Evolutionary conservation across 768 basidiomycete species (phyloP), one percentile per base, ranked within the genome.

Genomic region (Mycena alexandri): DNA sequence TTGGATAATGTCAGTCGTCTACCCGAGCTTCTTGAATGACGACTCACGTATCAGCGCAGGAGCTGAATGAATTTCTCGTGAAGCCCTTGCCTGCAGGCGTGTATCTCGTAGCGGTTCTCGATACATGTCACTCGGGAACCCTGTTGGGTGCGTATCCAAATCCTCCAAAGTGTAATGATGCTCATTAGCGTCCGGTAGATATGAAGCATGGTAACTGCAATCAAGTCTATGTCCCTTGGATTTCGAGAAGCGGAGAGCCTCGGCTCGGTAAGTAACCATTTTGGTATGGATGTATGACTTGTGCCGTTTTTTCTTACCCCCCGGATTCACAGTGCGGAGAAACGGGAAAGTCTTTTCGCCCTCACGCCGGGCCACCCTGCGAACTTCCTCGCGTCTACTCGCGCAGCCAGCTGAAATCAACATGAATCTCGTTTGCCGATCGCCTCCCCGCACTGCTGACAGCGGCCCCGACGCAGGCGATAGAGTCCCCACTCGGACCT

Each of bases 41-140:
- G 24, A 36, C 19, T 42, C 21, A 8, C 17, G 8, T n/a, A 5
- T 51, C 17, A 11, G 4, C 17, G 7, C 48, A 72, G 71, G 61
- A 63, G 21, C 69, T 72, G 9, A 51, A 66, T 33, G 43, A 16
- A 2, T 2, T 36, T 1, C 69, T 72, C 12, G 65, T 72, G 43
- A 16, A 12, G 9, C 71, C 68, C 19, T 21, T 72, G 6, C 71
- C 71, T 16, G 8, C 50, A 24, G 71, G 69, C 21, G 43, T 61
- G 1, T 61, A 61, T 16, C 68, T 72, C 14, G 71, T 72, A 24
- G 71, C 69, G 0, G 21, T 72, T n/a, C 60, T 72, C 5, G 71
- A 72, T 33, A 63, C 69, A 1, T 72, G 69, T n/a, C 60, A 70
- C 36, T 67, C 71, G 8, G 71, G 64, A 2, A 67, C 71, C 29